Evolutionary conservation across 495 filamentous ascomycete genomes (phyloP), one percentile per base, ranked within the genome.

Genomic region (Talaromyces trachyspermus): DNA sequence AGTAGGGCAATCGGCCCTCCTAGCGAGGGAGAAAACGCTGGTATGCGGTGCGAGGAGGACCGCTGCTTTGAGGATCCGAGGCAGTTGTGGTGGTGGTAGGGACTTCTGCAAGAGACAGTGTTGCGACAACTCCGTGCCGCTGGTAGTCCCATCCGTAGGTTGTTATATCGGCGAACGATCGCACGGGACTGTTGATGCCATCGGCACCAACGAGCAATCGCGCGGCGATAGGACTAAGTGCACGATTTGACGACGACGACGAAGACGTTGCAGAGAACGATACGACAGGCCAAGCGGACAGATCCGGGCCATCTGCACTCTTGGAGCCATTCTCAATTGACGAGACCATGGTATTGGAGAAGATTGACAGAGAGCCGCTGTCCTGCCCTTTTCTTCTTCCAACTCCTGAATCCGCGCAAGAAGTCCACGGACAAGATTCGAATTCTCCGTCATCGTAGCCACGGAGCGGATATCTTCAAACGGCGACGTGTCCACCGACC

Each of bases 361-460:
- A 84, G 4, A 89, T 67, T 3, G 81, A 74, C 12, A 88, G 71
- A 4, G 39, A 42, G 20, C 39, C 39, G 12, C 19, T 26, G 4
- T n/a, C 23, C 69, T 35, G 2, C 25, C 11, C 27, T 67, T 67
- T 14, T 69, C 63, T 7, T 71, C 79, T 0, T 80, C 78, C 0
- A 95, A 68, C 38, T 84, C 79, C 1, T 80, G 71, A 45, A 97
- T 71, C 2, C 84, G 78, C 18, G 72, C 66, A 15, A 95, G 66
- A 5, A 99, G 72, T 1, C 78, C 88, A 10, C 79, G 78, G 10
- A 86, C 86, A 12, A 95, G 75, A 57, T 97, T 97, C 29, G 81
- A 57, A 58, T 99, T 99, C 72, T 99, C 92, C 20, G 79, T 87
- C 92, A 99, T 99, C 58, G 88, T 91, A 9, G 94, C 92, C 45